A percentile compares a stretch with the other conserved stretches of the same genome.
Conservation (phyloP, 1,284 basidiomycete species). For the Papiliotrema nemorosa region DNA sequence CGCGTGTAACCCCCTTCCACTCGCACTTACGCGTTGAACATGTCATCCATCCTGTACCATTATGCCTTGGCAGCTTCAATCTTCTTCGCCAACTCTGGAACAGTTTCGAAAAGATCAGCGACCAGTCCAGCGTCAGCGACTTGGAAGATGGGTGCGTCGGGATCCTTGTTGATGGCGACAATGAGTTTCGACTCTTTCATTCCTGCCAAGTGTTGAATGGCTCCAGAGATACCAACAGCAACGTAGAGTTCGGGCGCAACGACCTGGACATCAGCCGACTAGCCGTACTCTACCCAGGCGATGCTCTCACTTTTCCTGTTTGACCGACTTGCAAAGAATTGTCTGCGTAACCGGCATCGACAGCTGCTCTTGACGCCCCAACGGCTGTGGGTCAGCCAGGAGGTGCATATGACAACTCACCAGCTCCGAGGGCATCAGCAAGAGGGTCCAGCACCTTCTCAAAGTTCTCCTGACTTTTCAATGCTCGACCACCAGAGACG, state of each 20-base stretch:
- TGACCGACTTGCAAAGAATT: conserved; percentile 98
- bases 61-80: conserved; percentile 46
- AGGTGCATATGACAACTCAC: conserved; percentile 34
- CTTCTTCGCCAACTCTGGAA: conserved; percentile 83
- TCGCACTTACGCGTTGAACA: too few relatives aligned
- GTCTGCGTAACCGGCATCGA: conserved; percentile 97
- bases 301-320: conserved; percentile 72
- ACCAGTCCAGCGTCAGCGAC: conserved; percentile 95
- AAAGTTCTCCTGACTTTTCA: conserved; percentile 95
- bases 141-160: conserved; percentile 99
- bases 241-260: conserved; percentile 94
- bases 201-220: conserved; percentile 97
- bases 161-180: conserved; percentile 98
- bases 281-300: not conserved
- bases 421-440: conserved; percentile 84
- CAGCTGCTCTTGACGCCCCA: conserved; percentile 94
- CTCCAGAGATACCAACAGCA: conserved; percentile 95
- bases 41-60: too few relatives aligned
- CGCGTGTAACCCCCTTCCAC: too few relatives aligned
- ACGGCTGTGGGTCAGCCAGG: conserved; percentile 63
- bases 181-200: conserved; percentile 99
- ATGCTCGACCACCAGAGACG: conserved; percentile 90
- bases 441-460: conserved; percentile 83
- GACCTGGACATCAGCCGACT: conserved; percentile 48
- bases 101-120: conserved; percentile 81